Base-by-base conservation (phyloP, 164 flowering plant species). In the Nymphaea thermarum region DNA sequence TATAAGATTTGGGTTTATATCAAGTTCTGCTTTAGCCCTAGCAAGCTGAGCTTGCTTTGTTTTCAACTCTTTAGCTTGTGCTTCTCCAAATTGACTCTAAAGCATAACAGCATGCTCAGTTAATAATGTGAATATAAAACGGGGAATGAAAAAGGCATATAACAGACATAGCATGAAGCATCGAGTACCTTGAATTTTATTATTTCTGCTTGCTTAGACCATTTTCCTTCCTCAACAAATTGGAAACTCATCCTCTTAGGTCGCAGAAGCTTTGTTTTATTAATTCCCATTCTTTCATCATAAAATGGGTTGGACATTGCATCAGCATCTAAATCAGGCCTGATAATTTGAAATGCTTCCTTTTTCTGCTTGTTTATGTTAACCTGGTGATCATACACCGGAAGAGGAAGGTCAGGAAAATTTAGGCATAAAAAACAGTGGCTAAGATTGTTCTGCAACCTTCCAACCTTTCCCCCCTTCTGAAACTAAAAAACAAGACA, bases 221-320 rank as follows among this genome's bases (percentile, higher is more conserved):
- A 95, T 80, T 82, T 87, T 8, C 99, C 99, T 83, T 95, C 98
- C 85, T 95, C 98, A 25, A 95, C 99, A 84, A 95, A 95, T 85
- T 84, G 93, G 71, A 95, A 86, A 67, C 66, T 76, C 93, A 85
- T 84, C 73, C 93, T 82, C 82, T 92, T 95, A 53, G 99, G 94
- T 78, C 99, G 82, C 75, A 92, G 75, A 62, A 95, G 77, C 78
- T 95, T 95, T 66, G 62, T 80, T 74, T 90, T 90, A 72, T 92
- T 76, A 6, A 95, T 82, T 43, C 99, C 99, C 99, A 95, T 89
- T 36, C 79, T 75, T 6, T 77, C 73, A 76, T 95, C 99, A 81
- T 81, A 95, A 74, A 86, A 83, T 67, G 96, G 99, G 80, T 95
- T 92, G 45, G 83, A 77, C 15, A 88, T 93, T 3, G 89, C 88